Percentiles rank a stretch among this genome's conserved stretches.
These are phyloP conservation scores for Lentinula novae-zelandiae DNA, from an alignment of 1,284 basidiomycete species.

Conservation along the genomic window DNA sequence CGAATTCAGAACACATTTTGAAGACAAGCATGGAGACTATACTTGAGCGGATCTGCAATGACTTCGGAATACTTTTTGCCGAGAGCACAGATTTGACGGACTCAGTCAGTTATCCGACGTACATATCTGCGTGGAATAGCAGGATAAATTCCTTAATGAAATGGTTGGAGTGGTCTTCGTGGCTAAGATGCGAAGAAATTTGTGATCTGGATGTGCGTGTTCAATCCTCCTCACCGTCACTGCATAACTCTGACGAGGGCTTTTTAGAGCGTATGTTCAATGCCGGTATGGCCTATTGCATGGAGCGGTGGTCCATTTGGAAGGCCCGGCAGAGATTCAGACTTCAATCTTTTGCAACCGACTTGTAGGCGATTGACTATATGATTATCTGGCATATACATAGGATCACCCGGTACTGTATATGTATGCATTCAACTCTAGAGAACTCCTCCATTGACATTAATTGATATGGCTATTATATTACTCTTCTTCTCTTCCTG, in stretches of 20 bases:
- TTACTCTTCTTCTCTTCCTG: neutral
- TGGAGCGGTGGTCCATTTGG: conserved; percentile 13
- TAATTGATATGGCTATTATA: neutral
- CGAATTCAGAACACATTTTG: conserved; percentile 18
- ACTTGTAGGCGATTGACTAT: conserved; percentile 1
- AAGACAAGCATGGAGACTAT: conserved; percentile 17
- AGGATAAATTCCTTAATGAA: conserved; percentile 12
- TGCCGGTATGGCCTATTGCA: conserved; percentile 21
- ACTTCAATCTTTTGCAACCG: neutral
- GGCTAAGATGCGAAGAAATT: conserved; percentile 19
- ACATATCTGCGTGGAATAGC: conserved; percentile 13
- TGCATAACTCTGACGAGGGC: neutral
- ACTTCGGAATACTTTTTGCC: conserved; percentile 20
- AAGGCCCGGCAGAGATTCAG: neutral
- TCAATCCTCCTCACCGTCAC: neutral
- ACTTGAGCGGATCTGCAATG: conserved; percentile 17
- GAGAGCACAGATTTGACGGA: conserved; percentile 15
- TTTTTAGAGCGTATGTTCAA: conserved; percentile 18
- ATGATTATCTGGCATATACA: neutral
- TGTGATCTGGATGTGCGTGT: conserved; percentile 18
- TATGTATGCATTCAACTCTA: neutral
- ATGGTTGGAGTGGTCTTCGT: conserved; percentile 20
- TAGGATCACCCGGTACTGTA: neutral
- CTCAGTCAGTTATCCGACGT: neutral
- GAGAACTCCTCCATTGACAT: neutral